Base-by-base conservation (phyloP, 2,329 filamentous ascomycete species). In the Epichloe brachyelytri region DNA sequence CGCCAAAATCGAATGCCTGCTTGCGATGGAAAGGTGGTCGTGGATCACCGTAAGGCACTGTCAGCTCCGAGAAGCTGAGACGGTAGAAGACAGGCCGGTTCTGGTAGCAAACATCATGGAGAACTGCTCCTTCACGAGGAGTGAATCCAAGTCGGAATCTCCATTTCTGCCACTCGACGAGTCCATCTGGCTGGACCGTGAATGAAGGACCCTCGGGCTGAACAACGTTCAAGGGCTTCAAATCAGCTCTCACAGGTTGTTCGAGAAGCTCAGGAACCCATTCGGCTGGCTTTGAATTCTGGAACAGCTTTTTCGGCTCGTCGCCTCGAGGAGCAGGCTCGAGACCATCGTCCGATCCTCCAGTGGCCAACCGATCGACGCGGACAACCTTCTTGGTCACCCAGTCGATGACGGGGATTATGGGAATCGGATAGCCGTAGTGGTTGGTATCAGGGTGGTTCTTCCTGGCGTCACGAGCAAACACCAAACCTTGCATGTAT, bases 191-290 rank as follows among this genome's bases (percentile, higher is more conserved):
- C 53, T 69, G 68, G 10, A 85, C 71, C 0, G 66, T 70, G 65
- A 88, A 88, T 1, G 79, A 84, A 0, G 83, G 75, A 0, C 84
- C 84, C 33, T 86, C 78, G 38, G 76, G 76, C 60, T 91, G 86
- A 1, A 79, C 73, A 44, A 91, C 80, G 57, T 87, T 79, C 60
- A 89, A 76, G 5, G 85, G 84, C 65, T 86, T 88, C 30, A 81
- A 60, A 51, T 78, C 78, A 43, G 71, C 66, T 12, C 79, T 67
- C 15, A 70, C 58, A 0, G 73, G 70, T 1, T 61, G 57, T 14
- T 71, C 66, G 10, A 81, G 66, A 2, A 83, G 66, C 59, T 77
- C 74, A 2, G 74, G 73, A 0, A 71, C 62, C 56, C 75, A 77
- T 51, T 78, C 75, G 37, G 70, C 68, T 0, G 68, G 51, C 43